Base-by-base conservation (phyloP, 208 protist species). In the Leishmania amazonensis region DNA sequence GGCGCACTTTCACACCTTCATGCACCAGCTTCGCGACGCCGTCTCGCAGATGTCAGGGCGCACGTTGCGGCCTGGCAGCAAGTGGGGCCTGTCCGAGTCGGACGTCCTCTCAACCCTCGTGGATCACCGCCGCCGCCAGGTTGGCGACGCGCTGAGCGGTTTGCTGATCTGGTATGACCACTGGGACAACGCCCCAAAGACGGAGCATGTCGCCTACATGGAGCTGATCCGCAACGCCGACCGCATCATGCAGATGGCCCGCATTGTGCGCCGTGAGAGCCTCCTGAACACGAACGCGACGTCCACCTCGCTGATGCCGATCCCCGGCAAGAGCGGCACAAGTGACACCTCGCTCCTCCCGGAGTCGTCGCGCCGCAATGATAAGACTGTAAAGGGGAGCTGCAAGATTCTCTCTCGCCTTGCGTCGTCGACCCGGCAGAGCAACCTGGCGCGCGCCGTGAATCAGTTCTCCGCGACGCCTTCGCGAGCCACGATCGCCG, bases 121-220 rank as follows among this genome's bases (percentile, higher is more conserved):
- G 19, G 89, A 92, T 68, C 90, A 94, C 85, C 85, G 88, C 76
- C 92, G 92, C 45, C 89, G 90, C 8, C 90, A 87, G 70, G 88
- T 89, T 13, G 83, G 89, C 35, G 85, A 90, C 57, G 89, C 92
- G 35, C 81, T 96, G 21, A 83, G 86, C 73, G 90, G 92, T 15
- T 73, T 96, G n/a, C 89, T 96, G 19, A 89, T 96, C 76, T 96
- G 92, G 92, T 96, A 96, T 79, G 92, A 96, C 73, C 90, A 94
- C 87, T 96, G 92, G 92, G 90, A 94, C 81, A 81, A 91, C 51
- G 85, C 90, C 13, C 86, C 90, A 21, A 96, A 94, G 87, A 85
- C 79, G 65, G 92, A 96, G 81, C 87, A 96, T 83, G 87, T 93
- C 13, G 89, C 87, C 67, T 94, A 94, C 84, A 90, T 96, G 88